Evolutionary conservation across 2,329 filamentous ascomycete species (phyloP).

Genomic region (Escovopsis sp.): DNA sequence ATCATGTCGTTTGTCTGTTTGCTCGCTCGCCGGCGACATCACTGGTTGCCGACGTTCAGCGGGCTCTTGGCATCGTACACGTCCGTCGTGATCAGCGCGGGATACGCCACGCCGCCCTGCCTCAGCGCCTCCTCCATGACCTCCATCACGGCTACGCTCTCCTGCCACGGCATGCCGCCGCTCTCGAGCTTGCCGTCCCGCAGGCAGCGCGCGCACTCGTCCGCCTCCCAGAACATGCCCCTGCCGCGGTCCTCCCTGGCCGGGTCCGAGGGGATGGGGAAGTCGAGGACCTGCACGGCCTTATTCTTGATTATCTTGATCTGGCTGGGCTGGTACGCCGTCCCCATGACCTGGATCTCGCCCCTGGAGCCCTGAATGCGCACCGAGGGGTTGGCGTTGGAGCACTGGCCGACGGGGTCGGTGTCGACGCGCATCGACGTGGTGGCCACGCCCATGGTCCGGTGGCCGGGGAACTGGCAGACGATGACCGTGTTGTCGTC

Average conservation of each 20-base stretch:
- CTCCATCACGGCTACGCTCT: slow-evolving; percentile 79
- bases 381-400: slow-evolving; percentile 43
- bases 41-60: slow-evolving; percentile 40
- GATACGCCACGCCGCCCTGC: slow-evolving; percentile 39
- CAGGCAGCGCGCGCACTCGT: slow-evolving; percentile 61
- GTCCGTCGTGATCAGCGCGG: slow-evolving; percentile 40
- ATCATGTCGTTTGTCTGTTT: too few relatives aligned
- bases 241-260: slow-evolving; percentile 43
- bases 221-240: slow-evolving; percentile 83
- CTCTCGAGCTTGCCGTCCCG: slow-evolving; percentile 68
- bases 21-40: not conserved
- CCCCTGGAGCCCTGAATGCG: slow-evolving; percentile 69
- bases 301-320: slow-evolving; percentile 47
- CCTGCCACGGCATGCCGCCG: slow-evolving; percentile 51
- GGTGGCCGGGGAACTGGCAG: slow-evolving; percentile 55
- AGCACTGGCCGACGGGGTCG: slow-evolving; percentile 45
- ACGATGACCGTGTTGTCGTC: slow-evolving; percentile 71
- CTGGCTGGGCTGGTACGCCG: slow-evolving; percentile 52
- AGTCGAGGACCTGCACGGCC: slow-evolving; percentile 35
- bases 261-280: slow-evolving; percentile 36
- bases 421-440: slow-evolving; percentile 48
- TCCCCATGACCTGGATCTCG: slow-evolving; percentile 66
- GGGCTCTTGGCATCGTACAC: slow-evolving; percentile 45
- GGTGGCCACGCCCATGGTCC: slow-evolving; percentile 57
- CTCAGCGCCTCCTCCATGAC: slow-evolving; percentile 41